Base-by-base conservation (phyloP, 225 moss, liverwort and hornwort genomes). In the Bryum argenteum region DNA sequence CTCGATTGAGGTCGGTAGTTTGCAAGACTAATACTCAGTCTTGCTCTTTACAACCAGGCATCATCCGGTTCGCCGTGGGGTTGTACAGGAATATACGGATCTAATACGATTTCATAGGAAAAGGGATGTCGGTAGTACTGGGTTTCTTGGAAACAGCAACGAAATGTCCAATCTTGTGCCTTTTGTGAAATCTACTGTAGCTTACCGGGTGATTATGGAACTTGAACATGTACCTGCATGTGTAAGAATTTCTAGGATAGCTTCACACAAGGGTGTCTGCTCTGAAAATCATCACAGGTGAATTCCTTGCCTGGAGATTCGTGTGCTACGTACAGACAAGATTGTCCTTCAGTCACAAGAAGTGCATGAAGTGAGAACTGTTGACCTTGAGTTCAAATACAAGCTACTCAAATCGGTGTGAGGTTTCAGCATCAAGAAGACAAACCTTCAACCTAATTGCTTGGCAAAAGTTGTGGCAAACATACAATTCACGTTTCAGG, bases 321-420 rank as follows among this genome's bases (percentile, higher is more conserved):
- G 13, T 12, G 37, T 8, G 5, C 26, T 43, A 18, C 11, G 55
- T 22, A 42, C 19, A 39, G 17, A 18, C 70, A 24, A 26, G 15
- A 47, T 16, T 42, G 75, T 26, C 12, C 61, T 70, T 56, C 63
- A 41, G 24, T 48, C 65, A 71, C 19, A 56, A 68, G 53, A 75
- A 72, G 60, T 53, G 66, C 66, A 54, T 54, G 78, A 3, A 43
- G 44, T 24, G 17, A 43, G 21, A 66, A 13, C 3, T 14, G 22
- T 14, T 66, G 17, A 15, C 28, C 44, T 72, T 33, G 33, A 33
- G 33, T 2, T 33, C 33, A 33, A 33, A 6, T 33, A 33, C 33
- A 33, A 33, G 33, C 33, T 26, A 26, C 26, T 26, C 26, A 26
- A 26, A 33, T 33, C 33, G 5, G 5, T 33, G 33, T 33, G 33